Percentiles rank a stretch among this genome's conserved stretches.
Evolutionary conservation across 352 stramenopile species (phyloP).

Genomic region (Phytopythium delawarense): DNA sequence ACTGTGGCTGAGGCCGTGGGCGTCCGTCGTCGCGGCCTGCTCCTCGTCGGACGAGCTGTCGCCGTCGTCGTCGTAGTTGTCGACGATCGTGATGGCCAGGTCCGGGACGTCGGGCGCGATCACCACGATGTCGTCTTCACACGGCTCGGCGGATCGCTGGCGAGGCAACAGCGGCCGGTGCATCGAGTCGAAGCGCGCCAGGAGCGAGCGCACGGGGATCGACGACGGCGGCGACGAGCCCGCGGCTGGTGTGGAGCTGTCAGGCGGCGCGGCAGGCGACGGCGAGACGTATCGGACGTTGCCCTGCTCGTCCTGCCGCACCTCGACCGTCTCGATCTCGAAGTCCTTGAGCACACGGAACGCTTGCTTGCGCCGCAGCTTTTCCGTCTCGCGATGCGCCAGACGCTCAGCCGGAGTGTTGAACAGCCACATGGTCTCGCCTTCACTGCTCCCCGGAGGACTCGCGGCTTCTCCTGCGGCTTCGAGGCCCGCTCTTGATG

Average conservation of each 20-base stretch:
- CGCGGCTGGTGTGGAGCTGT: neutral
- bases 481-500: neutral
- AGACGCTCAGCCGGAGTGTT: slow-evolving; percentile 50
- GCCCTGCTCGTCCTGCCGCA: slow-evolving; percentile 5
- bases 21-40: slow-evolving; percentile 10
- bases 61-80: slow-evolving; percentile 18
- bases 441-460: slow-evolving; percentile 19
- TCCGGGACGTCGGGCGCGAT: slow-evolving; percentile 17
- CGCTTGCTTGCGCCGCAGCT: slow-evolving; percentile 38
- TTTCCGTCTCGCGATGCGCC: slow-evolving; percentile 45
- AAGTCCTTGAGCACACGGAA: slow-evolving; percentile 59
- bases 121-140: slow-evolving; percentile 33
- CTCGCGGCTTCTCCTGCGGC: neutral
- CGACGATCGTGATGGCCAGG: slow-evolving; percentile 10
- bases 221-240: slow-evolving; percentile 9
- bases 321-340: slow-evolving; percentile 32
- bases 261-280: neutral
- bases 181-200: slow-evolving; percentile 21
- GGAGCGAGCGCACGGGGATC: slow-evolving; percentile 5
- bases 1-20: neutral
- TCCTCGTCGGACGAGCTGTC: slow-evolving; percentile 15
- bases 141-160: slow-evolving; percentile 13
- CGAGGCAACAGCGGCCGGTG: slow-evolving; percentile 24
- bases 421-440: slow-evolving; percentile 51
- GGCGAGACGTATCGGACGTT: slow-evolving; percentile 5